These are phyloP conservation scores for Hydrangea macrophylla DNA, from an alignment of 148 eudicot genomes.

Conservation along the genomic window DNA sequence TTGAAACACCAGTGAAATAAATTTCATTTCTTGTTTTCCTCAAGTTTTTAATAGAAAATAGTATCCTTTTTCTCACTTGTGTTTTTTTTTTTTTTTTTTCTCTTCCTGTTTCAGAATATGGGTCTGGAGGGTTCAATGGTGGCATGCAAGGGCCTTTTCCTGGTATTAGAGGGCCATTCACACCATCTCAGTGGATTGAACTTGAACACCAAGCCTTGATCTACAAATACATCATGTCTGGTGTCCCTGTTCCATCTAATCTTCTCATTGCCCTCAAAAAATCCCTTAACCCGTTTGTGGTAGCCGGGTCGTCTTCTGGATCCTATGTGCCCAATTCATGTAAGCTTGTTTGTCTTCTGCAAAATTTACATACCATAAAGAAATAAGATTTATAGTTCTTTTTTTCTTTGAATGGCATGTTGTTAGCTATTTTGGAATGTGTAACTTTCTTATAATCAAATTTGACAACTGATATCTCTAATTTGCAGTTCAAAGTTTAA, in stretches of 20 bases:
- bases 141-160: conserved; percentile 42
- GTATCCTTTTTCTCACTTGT: too few relatives aligned
- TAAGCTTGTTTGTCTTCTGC: conserved; percentile 29
- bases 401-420: not conserved
- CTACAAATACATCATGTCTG: conserved; percentile 72
- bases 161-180: conserved; percentile 64
- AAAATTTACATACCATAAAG: not conserved
- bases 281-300: conserved; percentile 50
- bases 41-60: too few relatives aligned
- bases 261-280: conserved; percentile 68
- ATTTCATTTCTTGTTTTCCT: too few relatives aligned
- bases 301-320: conserved; percentile 52
- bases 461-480: not conserved
- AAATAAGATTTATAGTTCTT: not conserved
- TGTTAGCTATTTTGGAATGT: not conserved
- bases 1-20: too few relatives aligned
- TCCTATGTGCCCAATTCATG: conserved; percentile 66
- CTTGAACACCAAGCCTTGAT: conserved; percentile 88
- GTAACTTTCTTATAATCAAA: not conserved
- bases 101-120: conserved; percentile 31
- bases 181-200: conserved; percentile 89
- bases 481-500: not conserved
- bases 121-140: conserved; percentile 41
- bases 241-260: conserved; percentile 74
- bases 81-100: not conserved